phyloP scores from a whole-genome alignment of 1,139 yeast species.

The Saccharomyces hybrid region DNA sequence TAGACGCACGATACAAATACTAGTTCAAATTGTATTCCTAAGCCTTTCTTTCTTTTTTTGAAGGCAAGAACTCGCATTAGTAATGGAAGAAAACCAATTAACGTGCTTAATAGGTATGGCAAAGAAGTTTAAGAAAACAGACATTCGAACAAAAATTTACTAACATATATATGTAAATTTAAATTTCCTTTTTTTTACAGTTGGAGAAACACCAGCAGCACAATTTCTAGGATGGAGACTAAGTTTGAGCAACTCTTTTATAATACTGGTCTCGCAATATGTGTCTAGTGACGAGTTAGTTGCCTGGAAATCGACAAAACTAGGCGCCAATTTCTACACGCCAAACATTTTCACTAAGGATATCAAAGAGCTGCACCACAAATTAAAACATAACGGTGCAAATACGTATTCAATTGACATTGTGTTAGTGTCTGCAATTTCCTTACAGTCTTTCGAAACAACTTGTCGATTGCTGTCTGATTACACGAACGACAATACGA shows the following conservation, averaged over 20 bases:
- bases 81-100: not conserved
- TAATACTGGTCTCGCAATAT: constrained; percentile 20
- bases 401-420: constrained; percentile 16
- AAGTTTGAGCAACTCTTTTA: constrained; percentile 20
- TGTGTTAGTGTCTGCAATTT: constrained; percentile 19
- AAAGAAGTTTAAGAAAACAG: not conserved
- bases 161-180: not conserved
- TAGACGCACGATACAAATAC: not conserved
- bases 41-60: not conserved
- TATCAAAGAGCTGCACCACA: constrained; percentile 10
- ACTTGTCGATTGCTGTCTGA: constrained; percentile 12
- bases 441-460: constrained; percentile 14
- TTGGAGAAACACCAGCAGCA: constrained; percentile 28
- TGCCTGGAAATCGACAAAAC: constrained; percentile 25
- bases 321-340: constrained; percentile 26
- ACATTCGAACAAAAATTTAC: not conserved
- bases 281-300: constrained; percentile 26
- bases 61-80: not conserved
- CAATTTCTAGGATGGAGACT: constrained; percentile 28
- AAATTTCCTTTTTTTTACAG: constrained; percentile 6
- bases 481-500: constrained; percentile 15
- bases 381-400: constrained; percentile 6
- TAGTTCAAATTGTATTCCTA: not conserved
- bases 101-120: not conserved
- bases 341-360: constrained; percentile 23